Evolutionary conservation across 768 basidiomycete genomes (phyloP).

Genomic region (Leccinum uliginosum): DNA sequence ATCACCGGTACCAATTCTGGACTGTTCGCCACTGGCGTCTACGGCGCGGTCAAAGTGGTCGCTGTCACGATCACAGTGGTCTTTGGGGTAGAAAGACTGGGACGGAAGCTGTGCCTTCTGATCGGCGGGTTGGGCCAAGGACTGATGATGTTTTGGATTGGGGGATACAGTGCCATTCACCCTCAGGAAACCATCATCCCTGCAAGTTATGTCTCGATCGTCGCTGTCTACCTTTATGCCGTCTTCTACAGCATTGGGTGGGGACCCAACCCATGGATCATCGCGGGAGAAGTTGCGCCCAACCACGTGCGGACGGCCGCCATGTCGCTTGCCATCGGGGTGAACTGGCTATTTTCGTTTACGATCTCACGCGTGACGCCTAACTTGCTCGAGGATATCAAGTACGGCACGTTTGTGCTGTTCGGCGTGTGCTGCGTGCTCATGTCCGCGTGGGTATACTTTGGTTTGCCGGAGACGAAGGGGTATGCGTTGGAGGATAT

Average conservation of each 20-base stretch:
- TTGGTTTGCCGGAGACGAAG: conserved; percentile 40
- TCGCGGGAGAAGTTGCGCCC: conserved; percentile 36
- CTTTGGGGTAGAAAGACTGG: conserved; percentile 45
- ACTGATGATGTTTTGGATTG: conserved; percentile 36
- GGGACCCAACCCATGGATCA: conserved; percentile 29
- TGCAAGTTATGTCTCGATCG: conserved; percentile 36
- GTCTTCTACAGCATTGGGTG: conserved; percentile 34
- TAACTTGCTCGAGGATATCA: conserved; percentile 31
- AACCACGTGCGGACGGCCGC: conserved; percentile 35
- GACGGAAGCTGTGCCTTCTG: conserved; percentile 48
- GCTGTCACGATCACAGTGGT: conserved; percentile 37
- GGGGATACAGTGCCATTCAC: conserved; percentile 32
- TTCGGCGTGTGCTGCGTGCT: conserved; percentile 31
- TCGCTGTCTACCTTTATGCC: conserved; percentile 37
- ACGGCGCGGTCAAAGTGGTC: conserved; percentile 39
- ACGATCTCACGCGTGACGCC: conserved; percentile 36
- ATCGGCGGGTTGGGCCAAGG: conserved; percentile 48
- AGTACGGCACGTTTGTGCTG: conserved; percentile 32
- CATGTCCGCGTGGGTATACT: conserved; percentile 34
- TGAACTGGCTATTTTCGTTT: conserved; percentile 36
- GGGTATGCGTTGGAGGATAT: conserved; percentile 39
- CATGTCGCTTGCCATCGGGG: conserved; percentile 30
- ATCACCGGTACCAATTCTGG: conserved; percentile 39
- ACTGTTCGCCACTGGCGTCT: conserved; percentile 48
- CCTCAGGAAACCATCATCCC: conserved; percentile 25